Conservation (phyloP, 202 grass and related monocot species). For the Setaria italica region DNA sequence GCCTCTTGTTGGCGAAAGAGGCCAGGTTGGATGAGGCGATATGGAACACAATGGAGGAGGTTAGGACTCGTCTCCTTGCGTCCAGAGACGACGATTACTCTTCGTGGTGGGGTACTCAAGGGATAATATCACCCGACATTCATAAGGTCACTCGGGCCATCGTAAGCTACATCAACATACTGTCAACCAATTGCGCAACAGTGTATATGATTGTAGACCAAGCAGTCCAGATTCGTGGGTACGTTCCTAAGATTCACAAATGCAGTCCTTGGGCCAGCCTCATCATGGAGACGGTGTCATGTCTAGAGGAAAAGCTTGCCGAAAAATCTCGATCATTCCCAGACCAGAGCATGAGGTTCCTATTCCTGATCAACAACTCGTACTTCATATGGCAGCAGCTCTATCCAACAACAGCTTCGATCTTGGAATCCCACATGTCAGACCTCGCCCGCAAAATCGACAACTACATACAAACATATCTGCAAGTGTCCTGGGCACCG, state of each 20-base stretch:
- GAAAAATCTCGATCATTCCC: not conserved
- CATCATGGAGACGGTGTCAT: not conserved
- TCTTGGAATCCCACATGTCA: not conserved
- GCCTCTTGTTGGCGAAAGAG: not conserved
- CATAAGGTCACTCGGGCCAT: not conserved
- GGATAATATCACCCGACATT: not conserved
- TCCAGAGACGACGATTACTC: no score
- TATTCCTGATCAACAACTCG: not conserved
- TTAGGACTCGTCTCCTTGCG: not conserved
- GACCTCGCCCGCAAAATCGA: not conserved
- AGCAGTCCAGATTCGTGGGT: not conserved
- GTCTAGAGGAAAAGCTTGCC: not conserved
- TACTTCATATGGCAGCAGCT: not conserved
- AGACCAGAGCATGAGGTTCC: not conserved
- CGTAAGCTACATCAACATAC: not conserved
- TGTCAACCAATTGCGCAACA: not conserved
- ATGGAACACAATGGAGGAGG: not conserved
- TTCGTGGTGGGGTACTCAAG: not conserved
- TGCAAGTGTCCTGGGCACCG: not conserved
- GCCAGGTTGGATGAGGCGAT: not conserved
- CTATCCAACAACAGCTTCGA: not conserved
- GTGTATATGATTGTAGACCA: no score
- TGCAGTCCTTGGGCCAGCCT: not conserved
- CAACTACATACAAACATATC: not conserved
- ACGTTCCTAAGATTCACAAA: not conserved